Evolutionary conservation across 202 grass and related monocot species (phyloP).

Genomic region (Carex arenaria): DNA sequence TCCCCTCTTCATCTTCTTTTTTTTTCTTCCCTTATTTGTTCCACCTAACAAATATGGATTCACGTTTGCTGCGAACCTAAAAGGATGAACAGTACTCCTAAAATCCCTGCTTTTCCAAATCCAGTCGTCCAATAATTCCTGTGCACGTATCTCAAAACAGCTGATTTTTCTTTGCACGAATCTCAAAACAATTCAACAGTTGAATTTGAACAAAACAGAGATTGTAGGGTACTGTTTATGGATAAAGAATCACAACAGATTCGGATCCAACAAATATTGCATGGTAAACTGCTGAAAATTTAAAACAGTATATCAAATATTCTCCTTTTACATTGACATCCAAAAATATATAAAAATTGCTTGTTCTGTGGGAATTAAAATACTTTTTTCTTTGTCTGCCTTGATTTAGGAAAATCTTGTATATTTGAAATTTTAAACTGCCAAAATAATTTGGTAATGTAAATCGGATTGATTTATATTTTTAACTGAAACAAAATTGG

Average conservation of each 20-base stretch:
- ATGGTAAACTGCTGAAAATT: not conserved
- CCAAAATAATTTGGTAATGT: not conserved
- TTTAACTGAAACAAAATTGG: not conserved
- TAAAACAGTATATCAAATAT: not conserved
- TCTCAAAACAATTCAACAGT: too few species aligned
- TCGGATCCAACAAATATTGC: too few species aligned
- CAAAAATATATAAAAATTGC: not conserved
- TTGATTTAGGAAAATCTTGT: not conserved
- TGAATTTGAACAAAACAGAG: too few species aligned
- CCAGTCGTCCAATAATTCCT: too few species aligned
- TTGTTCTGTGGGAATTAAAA: not conserved
- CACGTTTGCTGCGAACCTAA: too few species aligned
- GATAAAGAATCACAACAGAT: too few species aligned
- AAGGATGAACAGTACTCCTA: too few species aligned
- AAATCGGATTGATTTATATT: not conserved
- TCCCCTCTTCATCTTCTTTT: not conserved
- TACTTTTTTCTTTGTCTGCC: not conserved
- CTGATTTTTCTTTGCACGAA: too few species aligned
- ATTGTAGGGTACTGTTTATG: too few species aligned
- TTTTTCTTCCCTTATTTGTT: not conserved
- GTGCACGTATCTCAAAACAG: too few species aligned
- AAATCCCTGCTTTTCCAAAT: too few species aligned
- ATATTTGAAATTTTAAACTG: not conserved
- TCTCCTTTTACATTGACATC: not conserved
- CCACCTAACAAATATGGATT: not conserved